Evolutionary conservation across 2,329 filamentous ascomycete species (phyloP).

Genomic region (Byssochlamys sp.): DNA sequence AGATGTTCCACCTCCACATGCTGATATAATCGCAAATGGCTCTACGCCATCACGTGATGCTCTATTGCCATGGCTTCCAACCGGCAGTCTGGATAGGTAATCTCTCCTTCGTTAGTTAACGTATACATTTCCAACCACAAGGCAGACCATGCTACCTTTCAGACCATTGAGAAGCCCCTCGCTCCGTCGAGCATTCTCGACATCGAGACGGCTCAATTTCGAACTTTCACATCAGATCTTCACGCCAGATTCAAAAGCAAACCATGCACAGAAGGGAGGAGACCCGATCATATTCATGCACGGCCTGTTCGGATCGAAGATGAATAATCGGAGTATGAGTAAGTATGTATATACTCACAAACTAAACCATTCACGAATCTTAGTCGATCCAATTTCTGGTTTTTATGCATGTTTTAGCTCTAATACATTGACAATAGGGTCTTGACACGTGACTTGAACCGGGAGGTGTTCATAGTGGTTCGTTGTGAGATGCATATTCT

Average conservation of each 20-base stretch:
- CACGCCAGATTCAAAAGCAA: constrained; percentile 24
- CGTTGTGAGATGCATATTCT: constrained; percentile 17
- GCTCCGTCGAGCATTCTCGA: constrained; percentile 21
- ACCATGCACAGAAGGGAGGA: constrained; percentile 12
- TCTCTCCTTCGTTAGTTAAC: neutral
- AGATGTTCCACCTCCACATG: no score
- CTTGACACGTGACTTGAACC: constrained; percentile 68
- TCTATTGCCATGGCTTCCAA: neutral
- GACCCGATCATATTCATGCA: constrained; percentile 78
- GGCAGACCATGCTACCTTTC: neutral
- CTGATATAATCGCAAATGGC: no score
- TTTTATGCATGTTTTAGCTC: neutral
- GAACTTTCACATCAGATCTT: constrained; percentile 29
- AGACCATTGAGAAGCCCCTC: neutral
- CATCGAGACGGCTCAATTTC: constrained; percentile 15
- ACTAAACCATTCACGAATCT: constrained; percentile 1
- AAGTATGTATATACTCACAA: constrained; percentile 54
- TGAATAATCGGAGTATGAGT: constrained; percentile 89
- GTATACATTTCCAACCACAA: neutral
- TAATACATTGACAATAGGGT: constrained; percentile 43
- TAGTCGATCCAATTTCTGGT: neutral
- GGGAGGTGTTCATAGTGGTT: constrained; percentile 73
- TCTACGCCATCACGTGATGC: neutral
- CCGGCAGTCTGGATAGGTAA: neutral
- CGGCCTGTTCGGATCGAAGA: constrained; percentile 87